phyloP scores from a whole-genome alignment of 208 protist species.

The Strigomonas oncopelti region DNA sequence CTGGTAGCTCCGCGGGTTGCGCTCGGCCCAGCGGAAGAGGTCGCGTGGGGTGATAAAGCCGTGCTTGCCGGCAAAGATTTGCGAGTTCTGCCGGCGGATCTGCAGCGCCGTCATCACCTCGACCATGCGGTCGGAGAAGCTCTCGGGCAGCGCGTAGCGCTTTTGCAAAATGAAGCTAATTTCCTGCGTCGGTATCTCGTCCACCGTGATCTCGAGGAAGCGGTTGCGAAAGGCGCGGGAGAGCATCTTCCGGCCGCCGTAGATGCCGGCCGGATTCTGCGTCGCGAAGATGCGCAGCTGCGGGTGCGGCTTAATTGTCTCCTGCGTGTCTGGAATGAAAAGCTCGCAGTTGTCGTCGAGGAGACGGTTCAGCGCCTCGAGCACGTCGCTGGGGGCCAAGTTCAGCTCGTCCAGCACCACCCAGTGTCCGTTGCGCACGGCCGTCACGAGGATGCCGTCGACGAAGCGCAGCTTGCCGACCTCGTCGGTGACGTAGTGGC shows the following conservation, averaged over 20 bases:
- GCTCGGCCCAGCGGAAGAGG: slow-evolving; percentile 99
- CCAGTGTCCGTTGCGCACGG: slow-evolving; percentile 98
- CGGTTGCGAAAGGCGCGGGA: slow-evolving; percentile 99
- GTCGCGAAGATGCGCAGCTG: slow-evolving; percentile 99
- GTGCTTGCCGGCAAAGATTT: slow-evolving; percentile 98
- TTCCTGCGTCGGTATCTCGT: slow-evolving; percentile 98
- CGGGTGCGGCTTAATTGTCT: slow-evolving; percentile 97
- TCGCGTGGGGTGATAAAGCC: slow-evolving; percentile 99
- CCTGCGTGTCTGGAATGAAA: slow-evolving; percentile 98
- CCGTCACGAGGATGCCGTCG: slow-evolving; percentile 96
- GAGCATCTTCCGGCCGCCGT: slow-evolving; percentile 97
- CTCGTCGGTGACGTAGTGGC: slow-evolving; percentile 96
- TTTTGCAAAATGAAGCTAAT: slow-evolving; percentile 95
- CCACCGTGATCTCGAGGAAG: slow-evolving; percentile 99
- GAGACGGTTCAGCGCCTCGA: slow-evolving; percentile 99
- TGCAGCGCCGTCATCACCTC: slow-evolving; percentile 96
- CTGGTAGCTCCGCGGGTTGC: slow-evolving; percentile 86
- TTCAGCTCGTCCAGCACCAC: slow-evolving; percentile 99
- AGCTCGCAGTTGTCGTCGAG: slow-evolving; percentile 99
- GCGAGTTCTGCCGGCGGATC: slow-evolving; percentile 83
- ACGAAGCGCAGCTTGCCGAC: slow-evolving; percentile 96
- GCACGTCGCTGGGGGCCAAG: slow-evolving; percentile 99
- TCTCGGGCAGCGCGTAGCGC: slow-evolving; percentile 92
- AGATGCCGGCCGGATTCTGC: slow-evolving; percentile 99
- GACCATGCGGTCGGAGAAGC: slow-evolving; percentile 93